These are phyloP conservation scores for Fusarium sp. DNA, from an alignment of 2,329 filamentous ascomycete genomes.

Conservation along the genomic window DNA sequence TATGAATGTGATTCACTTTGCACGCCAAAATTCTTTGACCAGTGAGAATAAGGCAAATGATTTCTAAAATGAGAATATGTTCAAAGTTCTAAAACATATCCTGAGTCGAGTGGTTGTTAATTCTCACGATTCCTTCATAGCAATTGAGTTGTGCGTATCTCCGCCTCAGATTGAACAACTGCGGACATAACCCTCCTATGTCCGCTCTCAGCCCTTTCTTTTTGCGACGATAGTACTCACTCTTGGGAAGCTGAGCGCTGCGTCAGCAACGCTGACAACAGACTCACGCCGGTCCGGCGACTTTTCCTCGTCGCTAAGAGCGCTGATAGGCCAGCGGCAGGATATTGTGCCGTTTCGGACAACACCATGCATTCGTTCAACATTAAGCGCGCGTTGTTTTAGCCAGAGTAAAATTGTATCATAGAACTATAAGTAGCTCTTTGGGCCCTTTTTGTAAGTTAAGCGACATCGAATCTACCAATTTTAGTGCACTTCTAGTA, in stretches of 20 bases:
- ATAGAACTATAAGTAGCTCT: background rate
- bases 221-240: no score
- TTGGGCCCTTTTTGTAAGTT: fast-evolving
- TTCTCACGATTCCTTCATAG: fast-evolving
- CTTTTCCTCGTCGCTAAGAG: background rate
- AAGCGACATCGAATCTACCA: no score
- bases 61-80: background rate
- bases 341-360: background rate
- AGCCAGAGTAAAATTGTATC: background rate
- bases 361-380: background rate
- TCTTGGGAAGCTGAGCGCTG: no score
- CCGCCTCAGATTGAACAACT: fast-evolving
- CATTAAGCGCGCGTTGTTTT: background rate
- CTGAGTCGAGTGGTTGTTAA: fast-evolving
- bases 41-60: background rate
- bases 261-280: background rate
- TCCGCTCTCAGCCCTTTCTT: background rate
- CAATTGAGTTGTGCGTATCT: background rate
- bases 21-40: fast-evolving
- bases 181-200: fast-evolving
- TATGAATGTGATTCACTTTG: fast-evolving
- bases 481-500: background rate
- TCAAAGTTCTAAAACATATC: background rate
- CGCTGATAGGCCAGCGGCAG: background rate
- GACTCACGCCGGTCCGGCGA: background rate